These are phyloP conservation scores for Oenanthe sinensis DNA, from an alignment of 129 eudicot genomes.

Conservation along the genomic window DNA sequence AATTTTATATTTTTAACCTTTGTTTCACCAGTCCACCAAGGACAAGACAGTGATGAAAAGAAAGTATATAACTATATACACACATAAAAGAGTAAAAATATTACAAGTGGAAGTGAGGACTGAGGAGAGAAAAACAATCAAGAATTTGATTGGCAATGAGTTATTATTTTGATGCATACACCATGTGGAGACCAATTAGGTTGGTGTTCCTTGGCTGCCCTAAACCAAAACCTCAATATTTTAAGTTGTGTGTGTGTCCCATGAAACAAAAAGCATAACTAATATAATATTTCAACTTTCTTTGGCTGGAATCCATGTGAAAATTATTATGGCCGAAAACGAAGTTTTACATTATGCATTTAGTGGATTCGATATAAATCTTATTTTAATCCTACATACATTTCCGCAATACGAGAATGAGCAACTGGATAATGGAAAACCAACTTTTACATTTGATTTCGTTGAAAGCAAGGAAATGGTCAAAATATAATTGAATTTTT, in stretches of 20 bases:
- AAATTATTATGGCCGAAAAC: constrained; percentile 30
- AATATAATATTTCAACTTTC: not conserved
- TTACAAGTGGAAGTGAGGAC: constrained; percentile 1
- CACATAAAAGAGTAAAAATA: not conserved
- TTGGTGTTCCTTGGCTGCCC: constrained; percentile 45
- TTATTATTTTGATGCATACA: constrained; percentile 23
- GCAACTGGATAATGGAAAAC: not conserved
- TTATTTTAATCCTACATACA: not conserved
- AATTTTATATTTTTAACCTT: not conserved
- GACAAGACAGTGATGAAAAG: not conserved
- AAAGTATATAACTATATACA: not conserved
- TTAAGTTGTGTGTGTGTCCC: constrained; percentile 18
- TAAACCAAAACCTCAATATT: not conserved
- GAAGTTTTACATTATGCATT: constrained; percentile 16
- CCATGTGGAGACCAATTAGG: constrained; percentile 82
- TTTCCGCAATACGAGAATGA: constrained; percentile 3
- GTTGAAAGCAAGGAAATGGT: too few species aligned
- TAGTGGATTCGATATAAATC: constrained; percentile 11
- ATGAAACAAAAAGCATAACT: not conserved
- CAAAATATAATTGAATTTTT: too few species aligned
- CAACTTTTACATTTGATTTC: too few species aligned
- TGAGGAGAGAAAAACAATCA: constrained; percentile 1
- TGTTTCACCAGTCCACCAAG: not conserved
- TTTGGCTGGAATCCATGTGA: constrained; percentile 55
- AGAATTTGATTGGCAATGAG: constrained; percentile 13